phyloP scores from a whole-genome alignment of 768 basidiomycete genomes.

The Termitomyces sp. region DNA sequence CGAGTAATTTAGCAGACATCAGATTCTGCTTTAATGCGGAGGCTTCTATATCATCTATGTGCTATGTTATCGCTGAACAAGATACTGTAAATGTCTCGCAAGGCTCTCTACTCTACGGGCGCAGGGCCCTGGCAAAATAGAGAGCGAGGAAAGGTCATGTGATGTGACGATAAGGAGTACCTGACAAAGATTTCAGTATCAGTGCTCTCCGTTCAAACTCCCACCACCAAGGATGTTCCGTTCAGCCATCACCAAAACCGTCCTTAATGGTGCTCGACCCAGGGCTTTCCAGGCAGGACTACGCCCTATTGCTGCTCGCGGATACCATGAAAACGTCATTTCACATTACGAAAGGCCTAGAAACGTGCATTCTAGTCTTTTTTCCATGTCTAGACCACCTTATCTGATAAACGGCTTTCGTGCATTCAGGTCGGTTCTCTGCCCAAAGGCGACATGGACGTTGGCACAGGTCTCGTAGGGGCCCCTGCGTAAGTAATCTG shows the following conservation, averaged over 20 bases:
- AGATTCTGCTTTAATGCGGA: neutral
- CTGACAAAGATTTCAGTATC: constrained; percentile 18
- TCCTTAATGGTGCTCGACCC: constrained; percentile 45
- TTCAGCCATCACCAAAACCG: constrained; percentile 50
- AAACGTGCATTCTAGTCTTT: constrained; percentile 68
- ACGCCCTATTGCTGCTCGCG: constrained; percentile 56
- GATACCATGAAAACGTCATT: constrained; percentile 95
- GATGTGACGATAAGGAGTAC: neutral
- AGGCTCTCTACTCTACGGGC: neutral
- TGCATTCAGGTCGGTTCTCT: constrained; percentile 84
- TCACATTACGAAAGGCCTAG: constrained; percentile 96
- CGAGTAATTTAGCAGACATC: neutral
- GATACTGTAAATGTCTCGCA: neutral
- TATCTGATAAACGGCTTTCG: constrained; percentile 56
- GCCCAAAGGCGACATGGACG: constrained; percentile 85
- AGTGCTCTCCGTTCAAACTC: constrained; percentile 13
- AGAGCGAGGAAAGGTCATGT: neutral
- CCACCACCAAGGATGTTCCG: constrained; percentile 65
- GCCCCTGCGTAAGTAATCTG: constrained; percentile 79
- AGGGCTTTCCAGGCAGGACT: constrained; percentile 33
- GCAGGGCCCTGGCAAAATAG: neutral
- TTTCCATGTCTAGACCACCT: constrained; percentile 28
- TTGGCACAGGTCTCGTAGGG: constrained; percentile 97
- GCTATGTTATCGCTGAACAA: neutral
- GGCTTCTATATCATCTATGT: neutral